phyloP scores from a whole-genome alignment of 1,284 basidiomycete genomes.

The Cutaneotrichosporon sp. region DNA sequence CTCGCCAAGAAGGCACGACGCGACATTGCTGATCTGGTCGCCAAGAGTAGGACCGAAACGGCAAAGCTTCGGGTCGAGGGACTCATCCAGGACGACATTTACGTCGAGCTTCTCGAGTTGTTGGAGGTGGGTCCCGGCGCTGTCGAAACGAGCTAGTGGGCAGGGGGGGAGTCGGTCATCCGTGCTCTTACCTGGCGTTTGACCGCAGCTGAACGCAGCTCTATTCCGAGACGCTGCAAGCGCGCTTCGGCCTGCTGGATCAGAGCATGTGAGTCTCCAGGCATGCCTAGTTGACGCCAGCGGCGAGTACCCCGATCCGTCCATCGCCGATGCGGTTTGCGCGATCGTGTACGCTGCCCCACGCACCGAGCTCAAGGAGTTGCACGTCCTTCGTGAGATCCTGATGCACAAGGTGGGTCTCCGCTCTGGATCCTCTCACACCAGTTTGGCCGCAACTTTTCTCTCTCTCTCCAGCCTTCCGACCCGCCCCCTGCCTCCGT shows the following conservation, averaged over 20 bases:
- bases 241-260: conserved; percentile 87
- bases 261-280: conserved; percentile 33
- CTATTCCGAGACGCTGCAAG: conserved; percentile 87
- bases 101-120: conserved; percentile 76
- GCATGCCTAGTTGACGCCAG: conserved; percentile 51
- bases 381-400: conserved; percentile 86
- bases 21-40: conserved; percentile 53
- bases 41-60: conserved; percentile 50
- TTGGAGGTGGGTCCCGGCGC: conserved; percentile 60
- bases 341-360: conserved; percentile 87
- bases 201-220: conserved; percentile 53
- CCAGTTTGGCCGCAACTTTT: conserved; percentile 49
- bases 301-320: conserved; percentile 76
- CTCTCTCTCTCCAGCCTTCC: conserved; percentile 52
- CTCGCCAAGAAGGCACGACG: conserved; percentile 68
- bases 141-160: neutral
- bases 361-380: conserved; percentile 86
- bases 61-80: conserved; percentile 50
- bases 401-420: conserved; percentile 71
- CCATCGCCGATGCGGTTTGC: conserved; percentile 68
- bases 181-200: too few species aligned
- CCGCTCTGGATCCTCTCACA: conserved; percentile 6
- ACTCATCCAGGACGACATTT: conserved; percentile 53
- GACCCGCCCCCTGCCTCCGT: conserved; percentile 56
- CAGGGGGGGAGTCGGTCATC: too few species aligned